These are phyloP conservation scores for Teratosphaeria nubilosa DNA, from an alignment of 2,329 filamentous ascomycete species.

Conservation along the genomic window DNA sequence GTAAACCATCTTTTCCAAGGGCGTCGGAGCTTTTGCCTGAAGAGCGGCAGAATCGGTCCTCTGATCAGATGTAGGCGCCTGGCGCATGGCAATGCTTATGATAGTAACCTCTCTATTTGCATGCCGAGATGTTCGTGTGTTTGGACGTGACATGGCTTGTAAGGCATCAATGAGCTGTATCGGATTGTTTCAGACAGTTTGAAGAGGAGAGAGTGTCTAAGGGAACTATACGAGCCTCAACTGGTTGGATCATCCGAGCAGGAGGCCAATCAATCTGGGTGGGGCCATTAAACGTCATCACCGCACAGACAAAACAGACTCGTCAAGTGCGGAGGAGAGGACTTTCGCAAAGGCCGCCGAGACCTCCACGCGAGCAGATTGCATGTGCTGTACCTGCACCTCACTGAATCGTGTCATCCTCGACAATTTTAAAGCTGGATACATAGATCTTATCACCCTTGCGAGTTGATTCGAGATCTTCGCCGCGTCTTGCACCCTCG, in stretches of 20 bases:
- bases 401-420: not conserved
- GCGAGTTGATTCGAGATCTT: not conserved
- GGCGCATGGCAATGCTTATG: not conserved
- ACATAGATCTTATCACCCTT: not conserved
- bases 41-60: not conserved
- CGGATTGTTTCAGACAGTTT: not conserved
- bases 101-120: not conserved
- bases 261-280: not conserved
- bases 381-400: not conserved
- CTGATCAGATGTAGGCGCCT: not conserved
- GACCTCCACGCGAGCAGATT: not conserved
- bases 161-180: not conserved
- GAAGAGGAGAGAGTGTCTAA: no score
- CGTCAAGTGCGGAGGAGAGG: no score
- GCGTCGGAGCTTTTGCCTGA: not conserved
- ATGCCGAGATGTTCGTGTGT: not conserved
- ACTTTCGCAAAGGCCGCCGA: not conserved
- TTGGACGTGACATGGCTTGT: not conserved
- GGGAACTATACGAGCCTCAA: no score
- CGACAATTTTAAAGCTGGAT: not conserved
- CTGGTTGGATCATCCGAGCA: not conserved
- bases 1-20: no score
- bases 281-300: not conserved
- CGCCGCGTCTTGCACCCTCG: not conserved
- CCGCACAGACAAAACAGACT: not conserved